phyloP scores from a whole-genome alignment of 768 basidiomycete species.

The Lentinula detonsa region DNA sequence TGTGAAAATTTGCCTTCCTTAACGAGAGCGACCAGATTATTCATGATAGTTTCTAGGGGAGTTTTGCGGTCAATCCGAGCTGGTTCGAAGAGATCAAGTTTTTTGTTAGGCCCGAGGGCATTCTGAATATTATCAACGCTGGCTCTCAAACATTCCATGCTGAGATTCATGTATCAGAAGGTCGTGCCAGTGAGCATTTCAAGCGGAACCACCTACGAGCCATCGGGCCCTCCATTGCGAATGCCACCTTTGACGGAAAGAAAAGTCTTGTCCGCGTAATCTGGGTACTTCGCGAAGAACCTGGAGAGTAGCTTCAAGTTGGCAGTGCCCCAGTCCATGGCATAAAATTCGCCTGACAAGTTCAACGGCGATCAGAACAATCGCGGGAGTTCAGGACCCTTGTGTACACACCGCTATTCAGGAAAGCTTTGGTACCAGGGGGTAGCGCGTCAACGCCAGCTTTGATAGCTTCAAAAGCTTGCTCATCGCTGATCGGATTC shows the following conservation, averaged over 20 bases:
- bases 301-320: conserved; percentile 43
- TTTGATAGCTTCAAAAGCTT: conserved; percentile 57
- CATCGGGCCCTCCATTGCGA: conserved; percentile 16
- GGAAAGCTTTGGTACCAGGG: conserved; percentile 36
- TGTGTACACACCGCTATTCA: conserved; percentile 38
- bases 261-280: conserved; percentile 26
- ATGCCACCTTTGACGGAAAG: conserved; percentile 24
- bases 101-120: conserved; percentile 41
- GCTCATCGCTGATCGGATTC: conserved; percentile 43
- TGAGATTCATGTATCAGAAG: neutral
- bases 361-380: neutral
- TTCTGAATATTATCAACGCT: conserved; percentile 38
- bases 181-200: neutral
- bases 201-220: conserved; percentile 22
- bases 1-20: conserved; percentile 30
- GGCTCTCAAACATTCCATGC: conserved; percentile 33
- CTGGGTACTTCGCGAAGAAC: conserved; percentile 40
- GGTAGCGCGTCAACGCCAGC: conserved; percentile 37
- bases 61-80: conserved; percentile 36
- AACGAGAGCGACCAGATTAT: conserved; percentile 33
- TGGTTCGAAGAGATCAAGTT: conserved; percentile 50
- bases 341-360: conserved; percentile 54
- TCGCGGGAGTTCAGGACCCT: neutral
- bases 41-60: conserved; percentile 37
- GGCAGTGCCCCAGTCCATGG: conserved; percentile 27